phyloP scores from a whole-genome alignment of 805 yeast species.

The Tetrapisispora nanseiensis region DNA sequence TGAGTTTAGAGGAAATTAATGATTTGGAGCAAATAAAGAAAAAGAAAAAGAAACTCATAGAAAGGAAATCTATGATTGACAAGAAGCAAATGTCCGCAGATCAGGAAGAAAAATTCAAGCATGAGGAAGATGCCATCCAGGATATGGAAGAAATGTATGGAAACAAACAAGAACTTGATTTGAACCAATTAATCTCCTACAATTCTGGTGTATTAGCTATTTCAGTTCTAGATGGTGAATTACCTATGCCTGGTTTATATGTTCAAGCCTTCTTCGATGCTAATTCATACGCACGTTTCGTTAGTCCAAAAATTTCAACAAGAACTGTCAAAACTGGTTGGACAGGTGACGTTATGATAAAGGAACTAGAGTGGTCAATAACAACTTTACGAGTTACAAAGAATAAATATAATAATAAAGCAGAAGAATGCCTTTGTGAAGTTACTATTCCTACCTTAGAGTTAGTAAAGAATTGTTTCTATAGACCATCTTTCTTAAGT shows the following conservation, averaged over 20 bases:
- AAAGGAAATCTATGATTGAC: conserved; percentile 26
- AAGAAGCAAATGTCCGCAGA: conserved; percentile 25
- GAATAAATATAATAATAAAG: conserved; percentile 43
- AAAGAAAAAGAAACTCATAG: conserved; percentile 30
- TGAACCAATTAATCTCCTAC: conserved; percentile 47
- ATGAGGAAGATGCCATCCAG: conserved; percentile 24
- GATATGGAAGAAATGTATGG: conserved; percentile 34
- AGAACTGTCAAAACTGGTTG: conserved; percentile 32
- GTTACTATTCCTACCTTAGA: conserved; percentile 56
- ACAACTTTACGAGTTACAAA: conserved; percentile 53
- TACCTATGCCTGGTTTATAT: conserved; percentile 47
- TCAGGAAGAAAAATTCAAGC: conserved; percentile 23
- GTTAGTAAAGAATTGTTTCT: conserved; percentile 55
- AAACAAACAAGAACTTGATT: conserved; percentile 41
- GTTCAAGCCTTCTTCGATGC: conserved; percentile 74
- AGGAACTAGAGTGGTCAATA: conserved; percentile 68
- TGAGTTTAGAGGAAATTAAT: conserved; percentile 60
- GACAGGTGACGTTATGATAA: conserved; percentile 67
- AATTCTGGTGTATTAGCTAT: conserved; percentile 70
- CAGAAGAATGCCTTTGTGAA: conserved; percentile 51
- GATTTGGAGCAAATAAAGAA: conserved; percentile 41
- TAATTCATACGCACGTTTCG: conserved; percentile 54
- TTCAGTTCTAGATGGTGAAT: conserved; percentile 50
- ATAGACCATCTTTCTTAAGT: conserved; percentile 46
- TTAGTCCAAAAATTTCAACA: conserved; percentile 39